phyloP scores from a whole-genome alignment of 345 rosid genomes.

The Arabidopsis arenosa region DNA sequence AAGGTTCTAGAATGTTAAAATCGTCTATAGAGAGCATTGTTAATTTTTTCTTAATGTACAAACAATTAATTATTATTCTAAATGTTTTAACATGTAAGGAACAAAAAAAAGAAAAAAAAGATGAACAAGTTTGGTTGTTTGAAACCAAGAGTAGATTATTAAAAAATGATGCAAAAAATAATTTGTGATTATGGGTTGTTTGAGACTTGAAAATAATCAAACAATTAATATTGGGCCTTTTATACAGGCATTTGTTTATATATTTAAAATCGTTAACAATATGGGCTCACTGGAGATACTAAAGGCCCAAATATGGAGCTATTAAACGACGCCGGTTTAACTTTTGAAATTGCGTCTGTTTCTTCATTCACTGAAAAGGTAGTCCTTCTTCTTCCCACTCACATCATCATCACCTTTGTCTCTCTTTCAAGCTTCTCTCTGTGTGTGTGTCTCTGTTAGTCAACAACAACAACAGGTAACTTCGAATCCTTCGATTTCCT shows the following conservation, averaged over 20 bases:
- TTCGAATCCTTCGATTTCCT: conserved; percentile 24
- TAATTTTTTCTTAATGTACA: neutral
- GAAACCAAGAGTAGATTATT: neutral
- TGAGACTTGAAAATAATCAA: neutral
- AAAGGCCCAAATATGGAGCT: neutral
- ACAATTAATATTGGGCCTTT: neutral
- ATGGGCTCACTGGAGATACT: neutral
- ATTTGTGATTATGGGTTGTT: neutral
- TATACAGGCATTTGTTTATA: neutral
- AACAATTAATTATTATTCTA: neutral
- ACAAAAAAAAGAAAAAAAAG: neutral
- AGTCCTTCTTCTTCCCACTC: neutral
- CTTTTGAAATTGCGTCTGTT: conserved; percentile 22
- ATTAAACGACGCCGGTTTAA: neutral
- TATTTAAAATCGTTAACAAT: neutral
- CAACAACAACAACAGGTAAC: conserved; percentile 25
- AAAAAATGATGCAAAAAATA: neutral
- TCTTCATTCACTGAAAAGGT: conserved; percentile 15
- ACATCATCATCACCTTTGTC: conserved; percentile 25
- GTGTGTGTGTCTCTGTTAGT: neutral
- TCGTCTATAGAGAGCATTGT: neutral
- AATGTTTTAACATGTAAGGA: neutral
- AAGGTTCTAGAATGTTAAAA: neutral
- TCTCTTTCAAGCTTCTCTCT: conserved; percentile 25
- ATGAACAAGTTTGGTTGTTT: no score